phyloP scores from a whole-genome alignment of 2,329 filamentous ascomycete genomes.

The Botryotinia calthae region DNA sequence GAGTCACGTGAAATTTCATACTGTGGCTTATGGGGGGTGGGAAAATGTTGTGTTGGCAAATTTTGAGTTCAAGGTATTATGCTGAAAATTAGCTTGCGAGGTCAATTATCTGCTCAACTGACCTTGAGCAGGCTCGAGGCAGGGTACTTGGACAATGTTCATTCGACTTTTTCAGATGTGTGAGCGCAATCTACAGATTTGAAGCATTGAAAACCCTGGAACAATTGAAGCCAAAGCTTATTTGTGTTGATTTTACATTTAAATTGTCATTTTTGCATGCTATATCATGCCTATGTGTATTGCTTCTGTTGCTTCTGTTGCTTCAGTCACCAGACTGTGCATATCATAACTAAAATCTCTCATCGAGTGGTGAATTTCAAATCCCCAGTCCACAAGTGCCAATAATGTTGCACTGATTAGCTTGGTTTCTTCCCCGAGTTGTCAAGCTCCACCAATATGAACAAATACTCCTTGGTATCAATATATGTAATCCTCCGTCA shows the following conservation, averaged over 20 bases:
- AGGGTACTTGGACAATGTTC: no score
- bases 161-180: neutral
- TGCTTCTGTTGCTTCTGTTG: neutral
- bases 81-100: neutral
- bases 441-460: neutral
- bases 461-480: slow-evolving; percentile 21
- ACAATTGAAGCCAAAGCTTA: neutral
- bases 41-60: no score
- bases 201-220: neutral
- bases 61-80: neutral
- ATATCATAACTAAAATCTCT: slow-evolving; percentile 1
- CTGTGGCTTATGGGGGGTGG: neutral
- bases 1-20: neutral
- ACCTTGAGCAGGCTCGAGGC: no score
- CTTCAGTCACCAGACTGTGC: slow-evolving; percentile 9
- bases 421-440: neutral
- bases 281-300: neutral
- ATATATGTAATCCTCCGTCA: slow-evolving; percentile 1
- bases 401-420: neutral
- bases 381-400: neutral
- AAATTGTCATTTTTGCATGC: neutral
- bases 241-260: neutral
- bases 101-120: neutral
- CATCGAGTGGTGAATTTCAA: slow-evolving; percentile 30
- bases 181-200: neutral